Conservation (phyloP, 257 asterid genomes). For the Solanum peruvianum region DNA sequence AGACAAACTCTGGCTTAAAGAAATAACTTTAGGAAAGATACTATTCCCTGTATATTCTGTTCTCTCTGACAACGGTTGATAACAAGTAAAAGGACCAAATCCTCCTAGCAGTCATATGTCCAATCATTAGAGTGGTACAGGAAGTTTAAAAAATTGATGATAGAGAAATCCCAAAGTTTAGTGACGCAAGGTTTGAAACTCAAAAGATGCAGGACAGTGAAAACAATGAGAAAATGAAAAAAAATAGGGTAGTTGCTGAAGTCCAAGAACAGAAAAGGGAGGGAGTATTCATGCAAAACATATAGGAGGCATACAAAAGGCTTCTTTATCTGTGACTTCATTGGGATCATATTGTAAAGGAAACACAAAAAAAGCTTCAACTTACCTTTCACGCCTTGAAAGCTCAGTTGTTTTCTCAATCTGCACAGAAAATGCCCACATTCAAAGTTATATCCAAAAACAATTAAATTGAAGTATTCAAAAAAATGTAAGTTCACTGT, state of each 20-base stretch:
- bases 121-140: neutral
- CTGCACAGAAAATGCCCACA: constrained; percentile 23
- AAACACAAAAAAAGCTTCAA: neutral
- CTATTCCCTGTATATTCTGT: neutral
- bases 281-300: neutral
- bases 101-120: neutral
- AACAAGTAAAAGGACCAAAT: neutral
- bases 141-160: neutral
- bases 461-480: neutral
- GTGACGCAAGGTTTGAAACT: neutral
- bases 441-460: neutral
- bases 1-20: neutral
- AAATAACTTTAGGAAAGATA: neutral
- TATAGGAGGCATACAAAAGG: neutral
- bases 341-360: neutral
- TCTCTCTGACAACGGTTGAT: neutral
- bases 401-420: constrained; percentile 85
- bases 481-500: neutral
- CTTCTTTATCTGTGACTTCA: neutral
- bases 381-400: constrained; percentile 34
- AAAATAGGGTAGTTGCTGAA: neutral
- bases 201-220: neutral
- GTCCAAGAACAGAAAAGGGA: neutral
- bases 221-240: no score
- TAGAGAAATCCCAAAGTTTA: neutral